Percentiles rank a stretch among this genome's conserved stretches.
These are phyloP conservation scores for Polygonum maritimum DNA, from an alignment of 148 eudicot genomes.

Conservation along the genomic window DNA sequence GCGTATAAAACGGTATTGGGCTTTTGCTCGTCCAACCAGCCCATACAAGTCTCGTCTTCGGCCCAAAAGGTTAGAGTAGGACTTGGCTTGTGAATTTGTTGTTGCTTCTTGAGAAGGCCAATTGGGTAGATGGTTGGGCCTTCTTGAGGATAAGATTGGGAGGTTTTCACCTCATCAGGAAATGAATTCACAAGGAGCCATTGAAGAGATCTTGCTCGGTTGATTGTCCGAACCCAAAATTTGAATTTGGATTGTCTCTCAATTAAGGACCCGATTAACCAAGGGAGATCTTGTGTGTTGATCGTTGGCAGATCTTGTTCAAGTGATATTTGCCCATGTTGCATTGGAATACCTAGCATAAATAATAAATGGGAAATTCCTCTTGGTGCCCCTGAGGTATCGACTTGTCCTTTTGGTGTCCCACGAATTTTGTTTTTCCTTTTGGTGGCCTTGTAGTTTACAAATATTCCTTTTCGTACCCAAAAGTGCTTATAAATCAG, in stretches of 20 bases:
- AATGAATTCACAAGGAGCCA: constrained; percentile 41
- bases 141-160: not conserved
- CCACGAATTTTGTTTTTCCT: too few species aligned
- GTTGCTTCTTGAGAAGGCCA: constrained; percentile 24
- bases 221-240: constrained; percentile 31
- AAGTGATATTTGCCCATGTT: not conserved
- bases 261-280: constrained; percentile 30
- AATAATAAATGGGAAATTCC: not conserved
- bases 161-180: constrained; percentile 20
- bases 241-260: constrained; percentile 26
- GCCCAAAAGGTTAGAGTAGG: constrained; percentile 36
- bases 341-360: not conserved
- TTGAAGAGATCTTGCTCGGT: constrained; percentile 20
- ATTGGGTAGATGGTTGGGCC: constrained; percentile 27
- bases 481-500: too few species aligned
- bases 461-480: too few species aligned
- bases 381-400: too few species aligned
- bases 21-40: constrained; percentile 49
- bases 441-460: too few species aligned
- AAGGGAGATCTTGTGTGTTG: constrained; percentile 23
- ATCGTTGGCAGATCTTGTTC: not conserved
- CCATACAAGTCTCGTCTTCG: constrained; percentile 51
- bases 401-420: too few species aligned
- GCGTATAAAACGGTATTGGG: constrained; percentile 55
- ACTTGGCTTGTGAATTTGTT: not conserved